Conservation (phyloP, 495 filamentous ascomycete species). For the Extremus antarcticus region DNA sequence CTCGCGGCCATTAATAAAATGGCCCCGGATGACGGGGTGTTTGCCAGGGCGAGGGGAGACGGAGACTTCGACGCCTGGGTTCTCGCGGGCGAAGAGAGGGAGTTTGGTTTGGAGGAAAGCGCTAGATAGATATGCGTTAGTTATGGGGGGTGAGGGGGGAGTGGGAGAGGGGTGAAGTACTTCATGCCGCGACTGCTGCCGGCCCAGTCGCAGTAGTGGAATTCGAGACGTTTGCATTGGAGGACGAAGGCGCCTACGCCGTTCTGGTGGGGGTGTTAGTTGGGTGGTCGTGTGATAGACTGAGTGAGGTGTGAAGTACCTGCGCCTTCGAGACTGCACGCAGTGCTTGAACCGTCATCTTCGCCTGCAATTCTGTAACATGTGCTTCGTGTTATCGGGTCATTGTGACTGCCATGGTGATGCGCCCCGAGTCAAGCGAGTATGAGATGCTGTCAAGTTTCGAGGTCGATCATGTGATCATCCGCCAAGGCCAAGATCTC, state of each 20-base stretch:
- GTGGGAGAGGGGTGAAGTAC: conserved; percentile 39
- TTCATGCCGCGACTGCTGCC: conserved; percentile 92
- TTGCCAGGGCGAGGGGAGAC: conserved; percentile 77
- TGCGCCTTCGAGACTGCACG: conserved; percentile 38
- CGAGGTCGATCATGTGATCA: background rate
- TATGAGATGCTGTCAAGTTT: background rate
- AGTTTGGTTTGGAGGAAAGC: conserved; percentile 69
- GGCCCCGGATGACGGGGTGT: conserved; percentile 76
- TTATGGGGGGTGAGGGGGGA: background rate
- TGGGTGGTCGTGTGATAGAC: background rate
- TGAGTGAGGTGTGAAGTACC: conserved; percentile 32
- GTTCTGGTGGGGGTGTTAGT: conserved; percentile 46
- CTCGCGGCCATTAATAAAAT: conserved; percentile 81
- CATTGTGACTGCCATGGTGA: background rate
- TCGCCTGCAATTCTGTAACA: background rate
- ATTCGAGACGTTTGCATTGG: conserved; percentile 89
- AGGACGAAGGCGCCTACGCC: conserved; percentile 94
- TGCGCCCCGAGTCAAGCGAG: too few relatives aligned
- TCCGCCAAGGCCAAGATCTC: background rate
- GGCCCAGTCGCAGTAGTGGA: conserved; percentile 93
- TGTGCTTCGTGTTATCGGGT: background rate
- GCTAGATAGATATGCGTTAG: conserved; percentile 33
- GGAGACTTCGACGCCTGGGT: conserved; percentile 85
- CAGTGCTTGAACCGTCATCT: background rate
- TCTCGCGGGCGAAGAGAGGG: conserved; percentile 58